Evolutionary conservation across 768 basidiomycete species (phyloP), one percentile per base, ranked within the genome.

Genomic region (Clitopilus passeckerianus): DNA sequence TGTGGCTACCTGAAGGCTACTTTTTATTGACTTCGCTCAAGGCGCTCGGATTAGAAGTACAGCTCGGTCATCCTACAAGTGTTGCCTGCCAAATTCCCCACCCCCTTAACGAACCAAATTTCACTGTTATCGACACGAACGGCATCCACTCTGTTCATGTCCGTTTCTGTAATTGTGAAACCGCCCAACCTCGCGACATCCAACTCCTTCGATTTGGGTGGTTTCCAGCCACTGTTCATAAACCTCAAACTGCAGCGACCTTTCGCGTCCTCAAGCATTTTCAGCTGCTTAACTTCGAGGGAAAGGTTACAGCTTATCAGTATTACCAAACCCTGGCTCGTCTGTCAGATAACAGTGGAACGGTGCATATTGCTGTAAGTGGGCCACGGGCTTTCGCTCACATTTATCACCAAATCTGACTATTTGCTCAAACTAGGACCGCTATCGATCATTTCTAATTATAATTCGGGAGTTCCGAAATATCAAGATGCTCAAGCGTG

Each of bases 151-250:
- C 56, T 5, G 66, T 75, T 14, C 57, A 57, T 0, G n/a, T 75
- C 14, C 63, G 68, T 27, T 75, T 70, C 53, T 77, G 75, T 58
- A 66, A 63, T 0, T 77, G 74, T 34, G 34, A 60, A 24, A 34
- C 22, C 3, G 54, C 59, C 7, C 44, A 54, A 15, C 50, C 18
- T 4, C 58, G 64, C 20, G 53, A 60, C 12, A 60, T 59, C 8
- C 75, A 79, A 57, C 67, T 78, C 0, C 69, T 79, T 0, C 64
- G 67, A 4, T 58, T 59, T 53, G 54, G 63, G 0, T 58, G 64
- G 18, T 70, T 54, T 37, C 72, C 74, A 18, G 64, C 67, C 12
- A 72, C 71, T 2, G 54, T 60, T 7, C 53, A 34, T 6, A 33
- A 61, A 15, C 71, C 70, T 0, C 65, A 67, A 43, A 68, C 71